Evolutionary conservation across 75 land plant species (phyloP), one percentile per base, ranked within the genome.

Genomic region (Cupressus sempervirens): DNA sequence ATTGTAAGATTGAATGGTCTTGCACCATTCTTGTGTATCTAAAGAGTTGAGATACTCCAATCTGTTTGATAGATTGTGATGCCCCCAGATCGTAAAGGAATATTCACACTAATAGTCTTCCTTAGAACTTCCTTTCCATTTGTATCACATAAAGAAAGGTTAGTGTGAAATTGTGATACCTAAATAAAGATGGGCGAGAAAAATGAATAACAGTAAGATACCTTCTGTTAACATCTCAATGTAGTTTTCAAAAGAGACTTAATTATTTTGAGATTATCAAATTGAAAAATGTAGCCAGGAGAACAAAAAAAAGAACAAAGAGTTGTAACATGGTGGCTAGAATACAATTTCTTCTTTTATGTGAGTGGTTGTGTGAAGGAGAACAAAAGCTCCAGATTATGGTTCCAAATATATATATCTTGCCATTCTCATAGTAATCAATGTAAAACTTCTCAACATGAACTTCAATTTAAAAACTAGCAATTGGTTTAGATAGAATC

Each of bases 61-160:
- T n/a, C n/a, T n/a, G n/a, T n/a, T n/a, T n/a, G n/a, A n/a, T n/a
- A n/a, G n/a, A n/a, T n/a, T n/a, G n/a, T n/a, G n/a, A n/a, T n/a
- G n/a, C n/a, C n/a, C n/a, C n/a, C n/a, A n/a, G n/a, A n/a, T 48
- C 96, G 88, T 83, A 98, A 81, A 20, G 99, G 99, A 65, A 93
- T 92, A 89, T 98, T 98, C 41, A 98, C 99, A 79, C 96, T 94
- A 18, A 98, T 94, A 40, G 91, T 96, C 84, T 96, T 96, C 83
- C 93, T 88, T 76, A 89, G 53, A 6, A 92, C 90, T 88, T 92
- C 95, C 83, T 93, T 90, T 62, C 94, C 95, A 30, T 86, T 46
- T 30, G 87, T 70, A 88, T 91, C 86, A 76, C 85, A 84, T 23
- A 98, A 41, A 34, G 99, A 91, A 32, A 98, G 88, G 87, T 98